Evolutionary conservation across 2,329 filamentous ascomycete genomes (phyloP).

Genomic region (Penicillium capsulatum): DNA sequence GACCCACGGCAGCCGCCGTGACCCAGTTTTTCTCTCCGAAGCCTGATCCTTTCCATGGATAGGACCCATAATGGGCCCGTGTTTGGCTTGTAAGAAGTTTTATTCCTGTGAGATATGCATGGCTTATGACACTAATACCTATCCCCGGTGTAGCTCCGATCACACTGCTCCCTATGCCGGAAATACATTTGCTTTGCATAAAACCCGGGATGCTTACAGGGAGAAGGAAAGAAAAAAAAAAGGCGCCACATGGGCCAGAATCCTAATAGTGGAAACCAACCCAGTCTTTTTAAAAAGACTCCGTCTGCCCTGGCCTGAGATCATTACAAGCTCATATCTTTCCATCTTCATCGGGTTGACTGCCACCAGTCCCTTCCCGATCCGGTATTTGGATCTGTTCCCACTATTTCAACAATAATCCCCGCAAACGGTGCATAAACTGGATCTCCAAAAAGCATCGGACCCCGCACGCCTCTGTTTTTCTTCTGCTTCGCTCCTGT

Average conservation of each 20-base stretch:
- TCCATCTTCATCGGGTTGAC: too few relatives aligned
- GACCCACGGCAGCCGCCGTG: neutral
- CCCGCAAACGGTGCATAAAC: conserved; percentile 13
- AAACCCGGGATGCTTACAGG: neutral
- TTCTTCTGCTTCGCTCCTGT: neutral
- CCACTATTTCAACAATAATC: conserved; percentile 5
- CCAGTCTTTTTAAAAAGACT: too few relatives aligned
- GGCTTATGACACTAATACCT: conserved; percentile 8
- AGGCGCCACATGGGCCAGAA: conserved; percentile 8
- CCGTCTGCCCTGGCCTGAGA: too few relatives aligned
- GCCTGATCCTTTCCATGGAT: conserved; percentile 3
- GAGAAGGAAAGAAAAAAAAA: conserved; percentile 4
- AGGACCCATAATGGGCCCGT: neutral
- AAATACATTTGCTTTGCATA: too few relatives aligned
- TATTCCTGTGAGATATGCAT: conserved; percentile 10
- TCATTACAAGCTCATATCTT: too few relatives aligned
- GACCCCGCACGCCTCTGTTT: neutral
- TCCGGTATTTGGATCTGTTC: neutral
- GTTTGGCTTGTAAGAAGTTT: neutral
- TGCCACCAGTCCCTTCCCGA: too few relatives aligned
- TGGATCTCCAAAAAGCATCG: conserved; percentile 1
- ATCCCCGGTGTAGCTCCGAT: conserved; percentile 10
- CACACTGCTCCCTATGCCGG: too few relatives aligned
- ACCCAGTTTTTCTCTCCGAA: neutral
- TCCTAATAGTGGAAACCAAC: neutral